Conservation (phyloP, 2,329 filamentous ascomycete species). For the Paradendryphiella salina region DNA sequence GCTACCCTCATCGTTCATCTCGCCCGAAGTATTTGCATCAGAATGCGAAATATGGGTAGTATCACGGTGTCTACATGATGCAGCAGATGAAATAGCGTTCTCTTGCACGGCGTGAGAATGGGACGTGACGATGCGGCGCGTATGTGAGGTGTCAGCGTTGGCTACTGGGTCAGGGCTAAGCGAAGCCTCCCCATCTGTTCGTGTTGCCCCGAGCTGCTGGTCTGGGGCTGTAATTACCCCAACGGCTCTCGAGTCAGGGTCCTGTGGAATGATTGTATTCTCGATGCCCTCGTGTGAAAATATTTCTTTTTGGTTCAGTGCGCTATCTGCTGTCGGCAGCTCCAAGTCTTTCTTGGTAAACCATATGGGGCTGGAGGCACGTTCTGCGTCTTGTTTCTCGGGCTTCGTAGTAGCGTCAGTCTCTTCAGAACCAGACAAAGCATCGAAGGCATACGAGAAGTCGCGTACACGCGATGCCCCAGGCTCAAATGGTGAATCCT, state of each 20-base stretch:
- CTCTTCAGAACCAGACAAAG: slow-evolving; percentile 13
- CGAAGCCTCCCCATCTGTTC: slow-evolving; percentile 11
- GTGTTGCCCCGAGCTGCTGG: slow-evolving; percentile 9
- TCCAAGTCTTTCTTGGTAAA: slow-evolving; percentile 19
- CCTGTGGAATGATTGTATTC: not conserved
- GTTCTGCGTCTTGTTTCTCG: slow-evolving; percentile 1
- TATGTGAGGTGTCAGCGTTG: slow-evolving; percentile 16
- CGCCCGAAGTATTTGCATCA: slow-evolving; percentile 29
- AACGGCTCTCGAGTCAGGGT: slow-evolving; percentile 1
- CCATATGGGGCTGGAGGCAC: slow-evolving; percentile 12
- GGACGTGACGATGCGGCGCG: slow-evolving; percentile 25
- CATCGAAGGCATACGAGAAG: slow-evolving; percentile 31
- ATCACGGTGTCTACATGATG: slow-evolving; percentile 40
- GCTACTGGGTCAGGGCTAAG: slow-evolving; percentile 13
- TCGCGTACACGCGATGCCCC: slow-evolving; percentile 17
- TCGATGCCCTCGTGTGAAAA: not conserved
- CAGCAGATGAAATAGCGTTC: slow-evolving; percentile 36
- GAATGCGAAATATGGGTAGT: slow-evolving; percentile 30
- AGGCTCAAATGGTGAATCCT: not conserved
- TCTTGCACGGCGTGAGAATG: slow-evolving; percentile 39
- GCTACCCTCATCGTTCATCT: slow-evolving; percentile 33
- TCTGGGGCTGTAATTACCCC: slow-evolving; percentile 1
- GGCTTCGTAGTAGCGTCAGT: slow-evolving; percentile 5
- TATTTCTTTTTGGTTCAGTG: not conserved
- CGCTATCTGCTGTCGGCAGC: slow-evolving; percentile 6